A percentile compares a stretch with the other conserved stretches of the same genome.
phyloP scores from a whole-genome alignment of 495 filamentous ascomycete genomes.

The Podospora conica region DNA sequence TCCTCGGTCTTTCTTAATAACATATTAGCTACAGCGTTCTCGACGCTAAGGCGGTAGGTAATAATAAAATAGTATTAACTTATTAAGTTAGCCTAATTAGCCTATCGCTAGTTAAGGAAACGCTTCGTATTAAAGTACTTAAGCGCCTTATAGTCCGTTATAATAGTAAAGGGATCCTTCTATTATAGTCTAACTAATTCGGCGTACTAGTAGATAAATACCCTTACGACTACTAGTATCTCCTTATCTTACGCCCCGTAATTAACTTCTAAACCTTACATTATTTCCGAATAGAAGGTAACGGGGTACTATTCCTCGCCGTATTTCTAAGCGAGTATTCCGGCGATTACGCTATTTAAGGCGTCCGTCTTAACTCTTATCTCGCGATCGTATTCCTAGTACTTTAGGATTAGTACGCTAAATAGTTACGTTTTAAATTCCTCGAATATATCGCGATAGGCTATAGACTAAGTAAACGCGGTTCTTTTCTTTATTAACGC shows the following conservation, averaged over 20 bases:
- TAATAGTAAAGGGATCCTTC: not conserved
- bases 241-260: constrained; percentile 1
- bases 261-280: not conserved
- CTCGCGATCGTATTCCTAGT: not conserved
- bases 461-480: not conserved
- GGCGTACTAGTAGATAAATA: not conserved
- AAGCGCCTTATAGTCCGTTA: not conserved
- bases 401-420: not conserved
- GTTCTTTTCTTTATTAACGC: not conserved
- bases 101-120: not conserved
- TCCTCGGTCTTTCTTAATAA: too few species aligned
- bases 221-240: not conserved
- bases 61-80: not conserved
- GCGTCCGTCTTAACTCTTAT: not conserved
- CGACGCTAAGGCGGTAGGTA: not conserved
- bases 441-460: not conserved
- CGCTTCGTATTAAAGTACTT: not conserved
- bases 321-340: not conserved
- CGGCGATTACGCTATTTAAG: not conserved
- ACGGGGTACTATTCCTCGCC: not conserved
- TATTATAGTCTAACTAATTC: not conserved
- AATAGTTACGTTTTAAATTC: not conserved
- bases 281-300: not conserved
- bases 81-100: too few species aligned
- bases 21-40: not conserved